Evolutionary conservation across 2,329 filamentous ascomycete genomes (phyloP), one percentile per base, ranked within the genome.

Genomic region (Thielaviopsis ethacetica): DNA sequence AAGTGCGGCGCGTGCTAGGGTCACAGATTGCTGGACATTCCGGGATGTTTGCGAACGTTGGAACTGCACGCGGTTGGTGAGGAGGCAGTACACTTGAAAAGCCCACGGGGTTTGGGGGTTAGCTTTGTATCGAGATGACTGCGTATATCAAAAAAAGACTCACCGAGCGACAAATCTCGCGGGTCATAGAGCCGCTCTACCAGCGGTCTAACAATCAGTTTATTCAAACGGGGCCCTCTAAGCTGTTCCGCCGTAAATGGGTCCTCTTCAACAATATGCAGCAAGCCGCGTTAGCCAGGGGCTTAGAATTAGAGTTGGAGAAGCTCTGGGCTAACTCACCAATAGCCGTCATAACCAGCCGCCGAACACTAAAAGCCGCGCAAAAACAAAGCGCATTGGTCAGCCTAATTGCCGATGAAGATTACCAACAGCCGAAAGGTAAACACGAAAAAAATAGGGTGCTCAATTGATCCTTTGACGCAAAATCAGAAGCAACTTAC

Each of bases 41-140:
- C 82, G 79, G 59, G 78, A 74, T 9, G 59, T 58, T 65, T 86
- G 83, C 64, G 86, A 82, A 51, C 82, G 78, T 34, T 86, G 73
- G 65, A 88, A 88, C 62, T 86, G 82, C 58, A 83, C 77, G 15
- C 83, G 76, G 64, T 88, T 88, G 60, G 85, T 83, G 26, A 88
- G 74, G 22, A 88, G 72, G 67, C 84, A 87, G 66, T 86, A 88
- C 0, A 87, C 82, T 81, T 63, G 27, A 24, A 19, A 15, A 17
- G 59, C 9, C 21, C 47, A 62, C 38, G 50, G 50, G 51, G 47
- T 12, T 34, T 34, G 5, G 30, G 30, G 10, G 30, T 34, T 34
- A 34, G 30, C 10, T 5, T 9, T 34, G 30, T 34, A 4, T 34
- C 30, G 7, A 9, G 5, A 5, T 5, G 10, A 17, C 38, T n/a